Percentiles rank a stretch among this genome's conserved stretches.
These are phyloP conservation scores for Endotrypanum monterogeii DNA, from an alignment of 208 protist genomes.

Conservation along the genomic window DNA sequence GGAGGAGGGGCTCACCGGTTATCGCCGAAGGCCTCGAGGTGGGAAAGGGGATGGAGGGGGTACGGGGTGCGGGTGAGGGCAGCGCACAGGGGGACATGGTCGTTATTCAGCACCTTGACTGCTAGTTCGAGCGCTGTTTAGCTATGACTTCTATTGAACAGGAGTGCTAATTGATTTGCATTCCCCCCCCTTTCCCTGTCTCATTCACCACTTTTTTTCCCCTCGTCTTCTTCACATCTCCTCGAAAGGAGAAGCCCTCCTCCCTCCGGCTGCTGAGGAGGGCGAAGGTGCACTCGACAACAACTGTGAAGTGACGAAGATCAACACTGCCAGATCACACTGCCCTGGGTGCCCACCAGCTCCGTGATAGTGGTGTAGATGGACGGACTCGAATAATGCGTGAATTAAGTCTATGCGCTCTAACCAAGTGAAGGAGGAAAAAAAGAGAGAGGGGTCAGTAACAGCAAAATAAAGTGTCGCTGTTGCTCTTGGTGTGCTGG, in stretches of 20 bases:
- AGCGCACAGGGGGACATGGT: too few relatives aligned
- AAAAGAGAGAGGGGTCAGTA: slow-evolving; percentile 7
- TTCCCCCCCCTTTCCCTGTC: not conserved
- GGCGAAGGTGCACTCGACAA: not conserved
- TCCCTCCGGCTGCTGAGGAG: not conserved
- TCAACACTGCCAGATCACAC: too few relatives aligned
- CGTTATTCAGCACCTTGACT: not conserved
- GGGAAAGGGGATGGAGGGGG: not conserved
- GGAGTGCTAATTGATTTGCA: not conserved
- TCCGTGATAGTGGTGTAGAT: not conserved
- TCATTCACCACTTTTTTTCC: not conserved
- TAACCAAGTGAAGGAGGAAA: slow-evolving; percentile 1
- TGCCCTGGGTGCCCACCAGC: not conserved
- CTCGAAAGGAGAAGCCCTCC: not conserved
- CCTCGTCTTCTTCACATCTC: not conserved
- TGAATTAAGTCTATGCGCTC: not conserved
- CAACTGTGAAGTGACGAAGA: not conserved
- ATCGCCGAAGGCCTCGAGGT: not conserved
- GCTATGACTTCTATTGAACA: not conserved
- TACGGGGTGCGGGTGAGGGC: not conserved
- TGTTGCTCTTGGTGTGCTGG: not conserved
- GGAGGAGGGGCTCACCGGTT: not conserved
- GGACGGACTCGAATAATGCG: slow-evolving; percentile 8
- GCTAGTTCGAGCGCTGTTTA: not conserved
- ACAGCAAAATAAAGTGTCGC: not conserved